Percentiles rank a stretch among this genome's conserved stretches.
Conservation (phyloP, 768 basidiomycete genomes). For the Suillus cothurnatus region DNA sequence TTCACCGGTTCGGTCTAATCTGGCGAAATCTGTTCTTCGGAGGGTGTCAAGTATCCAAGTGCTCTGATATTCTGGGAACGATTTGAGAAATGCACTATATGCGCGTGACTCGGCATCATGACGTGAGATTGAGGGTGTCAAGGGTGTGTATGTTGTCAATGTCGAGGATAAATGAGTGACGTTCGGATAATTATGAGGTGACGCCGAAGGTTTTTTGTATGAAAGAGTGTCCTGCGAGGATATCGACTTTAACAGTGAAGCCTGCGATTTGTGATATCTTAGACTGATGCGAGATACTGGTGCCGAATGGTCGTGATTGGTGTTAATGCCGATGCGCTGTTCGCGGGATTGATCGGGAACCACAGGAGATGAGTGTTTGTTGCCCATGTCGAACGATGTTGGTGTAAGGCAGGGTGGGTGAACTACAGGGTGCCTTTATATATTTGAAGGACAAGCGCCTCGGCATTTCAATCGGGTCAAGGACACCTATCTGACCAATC, state of each 20-base stretch:
- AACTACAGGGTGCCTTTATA: background rate
- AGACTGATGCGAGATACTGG: constrained; percentile 39
- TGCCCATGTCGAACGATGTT: constrained; percentile 29
- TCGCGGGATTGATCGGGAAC: constrained; percentile 22
- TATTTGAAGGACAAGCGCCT: background rate
- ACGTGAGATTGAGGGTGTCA: constrained; percentile 20
- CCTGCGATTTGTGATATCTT: constrained; percentile 39
- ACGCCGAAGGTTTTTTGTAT: constrained; percentile 27
- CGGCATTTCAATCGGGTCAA: constrained; percentile 2
- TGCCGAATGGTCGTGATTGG: constrained; percentile 13
- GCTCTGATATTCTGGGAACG: constrained; percentile 56
- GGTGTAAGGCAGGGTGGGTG: background rate
- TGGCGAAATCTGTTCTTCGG: constrained; percentile 60
- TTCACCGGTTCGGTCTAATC: constrained; percentile 64
- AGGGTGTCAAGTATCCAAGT: constrained; percentile 75
- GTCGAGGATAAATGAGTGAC: constrained; percentile 12
- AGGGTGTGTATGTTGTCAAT: constrained; percentile 30
- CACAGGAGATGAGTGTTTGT: constrained; percentile 29
- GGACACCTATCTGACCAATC: background rate
- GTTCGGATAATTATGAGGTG: constrained; percentile 8
- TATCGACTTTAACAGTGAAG: constrained; percentile 37
- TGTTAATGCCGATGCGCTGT: constrained; percentile 9
- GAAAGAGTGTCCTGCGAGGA: constrained; percentile 44
- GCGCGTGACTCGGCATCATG: constrained; percentile 42
- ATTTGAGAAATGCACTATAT: constrained; percentile 49